Conservation (phyloP, 1,284 basidiomycete species). For the Peniophora sp. region DNA sequence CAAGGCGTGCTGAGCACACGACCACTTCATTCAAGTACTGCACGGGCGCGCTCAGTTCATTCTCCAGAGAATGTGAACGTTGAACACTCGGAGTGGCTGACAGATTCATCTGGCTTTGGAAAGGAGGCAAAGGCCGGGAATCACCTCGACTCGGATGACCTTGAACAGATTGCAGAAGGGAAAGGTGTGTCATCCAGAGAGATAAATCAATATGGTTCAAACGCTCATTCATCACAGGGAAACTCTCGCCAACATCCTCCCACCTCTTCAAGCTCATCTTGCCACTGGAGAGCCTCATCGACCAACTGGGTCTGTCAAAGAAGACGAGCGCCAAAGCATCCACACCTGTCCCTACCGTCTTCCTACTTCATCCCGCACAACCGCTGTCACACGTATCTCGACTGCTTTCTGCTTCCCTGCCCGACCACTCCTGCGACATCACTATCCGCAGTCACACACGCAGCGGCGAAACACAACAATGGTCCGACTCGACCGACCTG, state of each 20-base stretch:
- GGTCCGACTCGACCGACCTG: conserved; percentile 62
- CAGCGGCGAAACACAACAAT: conserved; percentile 34
- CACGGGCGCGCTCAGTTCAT: neutral
- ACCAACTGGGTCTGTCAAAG: conserved; percentile 11
- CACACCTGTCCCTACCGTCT: conserved; percentile 36
- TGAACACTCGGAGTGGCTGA: neutral
- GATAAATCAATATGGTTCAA: neutral
- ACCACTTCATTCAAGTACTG: no score
- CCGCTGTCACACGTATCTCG: conserved; percentile 51
- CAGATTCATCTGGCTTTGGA: neutral
- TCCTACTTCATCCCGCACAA: conserved; percentile 53
- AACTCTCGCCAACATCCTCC: conserved; percentile 52
- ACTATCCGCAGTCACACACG: conserved; percentile 39
- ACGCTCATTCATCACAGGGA: conserved; percentile 29
- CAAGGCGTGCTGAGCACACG: no score
- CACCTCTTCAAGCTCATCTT: conserved; percentile 62
- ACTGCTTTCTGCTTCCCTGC: conserved; percentile 37
- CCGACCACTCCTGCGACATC: conserved; percentile 27
- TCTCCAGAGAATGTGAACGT: neutral
- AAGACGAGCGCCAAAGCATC: neutral
- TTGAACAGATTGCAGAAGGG: conserved; percentile 15
- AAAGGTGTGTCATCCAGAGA: conserved; percentile 15
- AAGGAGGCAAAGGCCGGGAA: neutral
- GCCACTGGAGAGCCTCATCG: conserved; percentile 28
- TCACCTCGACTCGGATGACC: conserved; percentile 11